Base-by-base conservation (phyloP, 2,329 filamentous ascomycete species). In the Ophiosphaerella korrae region DNA sequence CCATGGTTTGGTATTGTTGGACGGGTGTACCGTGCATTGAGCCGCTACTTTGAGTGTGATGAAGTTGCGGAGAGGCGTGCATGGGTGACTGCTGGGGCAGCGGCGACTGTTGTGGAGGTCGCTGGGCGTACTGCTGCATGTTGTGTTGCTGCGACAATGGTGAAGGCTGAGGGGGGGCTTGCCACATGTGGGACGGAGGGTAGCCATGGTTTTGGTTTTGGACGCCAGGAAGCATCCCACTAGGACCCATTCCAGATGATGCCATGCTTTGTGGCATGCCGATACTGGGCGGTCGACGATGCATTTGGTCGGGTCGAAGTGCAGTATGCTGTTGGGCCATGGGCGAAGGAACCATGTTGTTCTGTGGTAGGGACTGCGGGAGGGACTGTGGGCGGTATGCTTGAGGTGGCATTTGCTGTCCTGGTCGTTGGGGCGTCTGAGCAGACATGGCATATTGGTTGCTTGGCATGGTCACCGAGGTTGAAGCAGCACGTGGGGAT, bases 301-400 rank as follows among this genome's bases (percentile, higher is more conserved):
- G 86, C 73, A 89, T 84, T 67, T 88, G 83, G 52, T 84, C 80
- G 42, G 82, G 77, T 31, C 79, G 75, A 71, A 84, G 75, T 68
- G 79, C 75, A 33, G 86, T 84, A 57, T 84, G 83, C 76, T 88
- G 86, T 68, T 83, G 82, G 74, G 89, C 85, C 72, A 91, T 85
- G 21, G 86, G 86, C 21, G 90, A 87, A 69, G 90, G 88, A 26
- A 83, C 83, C 68, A 92, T 85, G 34, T 87, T 81, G 66, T 84
- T 87, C 67, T 89, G 89, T 32, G 87, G 82, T 67, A 89, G 86
- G 43, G 87, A 79, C 46, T 89, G 83, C 66, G 87, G 82, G 67
- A 89, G 86, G 43, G 87, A 79, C 46, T 89, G 83, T 66, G 87
- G 88, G 46, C 87, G 84, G 74, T 92, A 95, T 1, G 84, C 80